Evolutionary conservation across 2,329 filamentous ascomycete genomes (phyloP), one percentile per base, ranked within the genome.

Genomic region (Torrubiella hemipterigena): DNA sequence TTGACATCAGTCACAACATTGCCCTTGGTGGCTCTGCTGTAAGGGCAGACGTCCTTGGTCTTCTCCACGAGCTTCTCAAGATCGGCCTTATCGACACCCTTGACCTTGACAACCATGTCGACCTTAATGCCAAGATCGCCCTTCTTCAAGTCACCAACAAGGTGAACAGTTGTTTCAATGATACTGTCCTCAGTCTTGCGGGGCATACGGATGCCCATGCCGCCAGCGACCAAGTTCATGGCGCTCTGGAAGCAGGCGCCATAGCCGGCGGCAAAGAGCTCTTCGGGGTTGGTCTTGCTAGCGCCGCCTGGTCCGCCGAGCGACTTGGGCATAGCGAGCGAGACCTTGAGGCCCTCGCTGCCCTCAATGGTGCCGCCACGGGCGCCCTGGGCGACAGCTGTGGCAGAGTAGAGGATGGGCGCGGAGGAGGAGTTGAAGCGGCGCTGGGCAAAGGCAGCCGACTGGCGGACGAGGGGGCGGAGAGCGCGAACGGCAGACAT

Each of bases 191-290:
- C 45, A 12, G 48, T 32, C 24, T 44, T 49, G 3, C 42, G 41
- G 0, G 61, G 59, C 52, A 63, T 57, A 30, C 51, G 54, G 26
- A 65, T 44, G 21, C 55, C 55, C 32, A 64, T 31, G 13, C 43
- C 44, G 11, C 52, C 45, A 0, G 61, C 61, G 3, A 51, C 47
- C 3, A 58, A 55, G 37, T 58, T 60, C 61, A 65, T 63, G 6
- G 60, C 59, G 18, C 50, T 53, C 40, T 64, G 61, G 42, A 62
- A 63, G 39, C 60, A 65, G 7, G 61, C 58, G 17, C 59, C 61
- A 36, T 63, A 64, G 15, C 59, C 60, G 1, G 60, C 60, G 1
- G 61, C 59, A 36, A 64, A 64, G 3, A 65, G 53, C 38, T 65
- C 61, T 44, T 65, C 61, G 2, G 57, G 58, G 37, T 60, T 65